Percentiles rank a stretch among this genome's conserved stretches.
These are phyloP conservation scores for Copromyces sp. DNA, from an alignment of 495 filamentous ascomycete species.

Conservation along the genomic window DNA sequence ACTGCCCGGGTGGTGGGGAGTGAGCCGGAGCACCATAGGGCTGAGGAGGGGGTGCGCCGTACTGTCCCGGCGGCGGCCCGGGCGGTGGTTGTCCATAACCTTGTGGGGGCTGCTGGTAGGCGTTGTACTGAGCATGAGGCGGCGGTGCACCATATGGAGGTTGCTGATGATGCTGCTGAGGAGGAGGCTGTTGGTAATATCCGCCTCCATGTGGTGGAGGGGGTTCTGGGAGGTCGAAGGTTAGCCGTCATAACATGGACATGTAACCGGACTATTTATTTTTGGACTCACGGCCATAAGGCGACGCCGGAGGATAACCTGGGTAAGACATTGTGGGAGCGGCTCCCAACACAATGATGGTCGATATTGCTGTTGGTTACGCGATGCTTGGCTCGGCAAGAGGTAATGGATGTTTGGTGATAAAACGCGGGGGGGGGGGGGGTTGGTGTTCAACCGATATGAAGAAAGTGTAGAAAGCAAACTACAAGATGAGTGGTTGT, in stretches of 20 bases:
- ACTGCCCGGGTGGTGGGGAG: conserved; percentile 1
- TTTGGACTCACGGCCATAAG: conserved; percentile 22
- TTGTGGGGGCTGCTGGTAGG: conserved; percentile 8
- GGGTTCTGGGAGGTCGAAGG: conserved; percentile 11
- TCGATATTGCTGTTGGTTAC: background rate
- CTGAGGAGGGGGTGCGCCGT: conserved; percentile 8
- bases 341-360: background rate
- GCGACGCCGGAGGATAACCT: conserved; percentile 15
- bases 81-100: conserved; percentile 3
- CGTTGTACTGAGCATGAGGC: conserved; percentile 8
- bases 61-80: conserved; percentile 3
- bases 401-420: background rate
- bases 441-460: background rate
- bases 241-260: background rate
- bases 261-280: too few relatives aligned
- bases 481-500: background rate
- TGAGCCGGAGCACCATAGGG: conserved; percentile 6
- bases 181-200: conserved; percentile 19
- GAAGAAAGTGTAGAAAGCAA: background rate
- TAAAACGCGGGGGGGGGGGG: background rate
- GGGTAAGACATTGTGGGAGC: conserved; percentile 18
- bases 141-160: conserved; percentile 8
- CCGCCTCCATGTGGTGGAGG: conserved; percentile 21
- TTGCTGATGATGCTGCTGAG: conserved; percentile 10
- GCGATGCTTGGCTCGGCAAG: background rate